A percentile compares a stretch with the other conserved stretches of the same genome.
These are phyloP conservation scores for Medicago arabica DNA, from an alignment of 306 rosid genomes.

Conservation along the genomic window DNA sequence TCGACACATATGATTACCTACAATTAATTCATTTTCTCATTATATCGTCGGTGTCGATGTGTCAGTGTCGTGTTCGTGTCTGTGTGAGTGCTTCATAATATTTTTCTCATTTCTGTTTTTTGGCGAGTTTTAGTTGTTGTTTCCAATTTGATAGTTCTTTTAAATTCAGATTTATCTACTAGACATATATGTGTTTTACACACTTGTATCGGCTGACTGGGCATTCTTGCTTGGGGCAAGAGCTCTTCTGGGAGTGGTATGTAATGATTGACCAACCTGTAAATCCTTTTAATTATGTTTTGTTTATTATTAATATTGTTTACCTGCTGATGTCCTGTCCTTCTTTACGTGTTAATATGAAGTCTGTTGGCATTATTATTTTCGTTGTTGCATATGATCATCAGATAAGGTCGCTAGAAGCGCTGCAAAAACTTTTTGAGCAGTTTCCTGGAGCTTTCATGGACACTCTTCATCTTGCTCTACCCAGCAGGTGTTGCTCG, in stretches of 20 bases:
- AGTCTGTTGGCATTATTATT: constrained; percentile 1
- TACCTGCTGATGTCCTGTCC: constrained; percentile 11
- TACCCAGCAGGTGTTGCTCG: constrained; percentile 60
- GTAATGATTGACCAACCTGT: constrained; percentile 10
- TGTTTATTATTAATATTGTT: constrained; percentile 23
- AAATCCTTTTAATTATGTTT: constrained; percentile 21
- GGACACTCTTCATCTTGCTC: constrained; percentile 68
- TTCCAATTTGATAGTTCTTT: constrained; percentile 17
- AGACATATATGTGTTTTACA: constrained; percentile 79
- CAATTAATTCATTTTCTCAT: too few relatives aligned
- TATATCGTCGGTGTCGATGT: too few relatives aligned
- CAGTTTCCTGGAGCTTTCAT: constrained; percentile 92
- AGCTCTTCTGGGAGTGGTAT: constrained; percentile 92
- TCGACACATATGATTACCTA: too few relatives aligned
- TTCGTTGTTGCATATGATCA: constrained; percentile 21
- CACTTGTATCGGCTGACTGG: constrained; percentile 72
- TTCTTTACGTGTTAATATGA: constrained; percentile 9
- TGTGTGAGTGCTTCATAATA: too few relatives aligned
- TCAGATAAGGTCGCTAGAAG: constrained; percentile 95
- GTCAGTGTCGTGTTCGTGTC: too few relatives aligned
- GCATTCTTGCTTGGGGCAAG: constrained; percentile 95
- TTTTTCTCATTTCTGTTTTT: neutral
- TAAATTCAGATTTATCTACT: constrained; percentile 79
- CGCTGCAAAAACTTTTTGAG: constrained; percentile 82
- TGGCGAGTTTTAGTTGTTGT: neutral